These are phyloP conservation scores for Melanogaster broomeanus DNA, from an alignment of 768 basidiomycete genomes.

Conservation along the genomic window DNA sequence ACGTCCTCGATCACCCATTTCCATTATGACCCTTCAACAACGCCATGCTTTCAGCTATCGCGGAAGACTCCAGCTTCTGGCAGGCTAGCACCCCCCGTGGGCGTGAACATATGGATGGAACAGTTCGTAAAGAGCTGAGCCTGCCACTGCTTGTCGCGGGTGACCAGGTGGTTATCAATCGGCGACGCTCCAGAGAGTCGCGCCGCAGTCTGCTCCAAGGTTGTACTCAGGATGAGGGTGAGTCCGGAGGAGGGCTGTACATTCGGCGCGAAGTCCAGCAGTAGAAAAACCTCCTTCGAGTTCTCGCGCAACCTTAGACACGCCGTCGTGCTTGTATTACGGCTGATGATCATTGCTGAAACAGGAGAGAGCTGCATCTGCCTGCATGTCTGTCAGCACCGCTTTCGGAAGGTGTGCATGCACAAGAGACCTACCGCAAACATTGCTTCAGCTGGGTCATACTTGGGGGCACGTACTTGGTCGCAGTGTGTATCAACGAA, in stretches of 20 bases:
- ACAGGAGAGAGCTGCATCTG: conserved; percentile 22
- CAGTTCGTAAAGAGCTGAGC: conserved; percentile 58
- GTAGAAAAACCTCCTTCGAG: conserved; percentile 43
- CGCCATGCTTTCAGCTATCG: conserved; percentile 50
- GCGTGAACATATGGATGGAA: conserved; percentile 57
- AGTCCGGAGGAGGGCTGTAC: conserved; percentile 48
- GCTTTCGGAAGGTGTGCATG: too few species aligned
- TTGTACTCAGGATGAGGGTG: conserved; percentile 52
- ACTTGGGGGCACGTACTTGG: conserved; percentile 39
- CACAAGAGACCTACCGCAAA: conserved; percentile 21
- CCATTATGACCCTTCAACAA: conserved; percentile 43
- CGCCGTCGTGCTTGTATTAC: conserved; percentile 59
- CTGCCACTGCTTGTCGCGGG: conserved; percentile 57
- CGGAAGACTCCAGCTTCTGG: conserved; percentile 24
- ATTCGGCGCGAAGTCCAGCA: conserved; percentile 63
- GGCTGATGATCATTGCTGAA: conserved; percentile 53
- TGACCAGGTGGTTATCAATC: conserved; percentile 44
- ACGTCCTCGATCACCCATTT: conserved; percentile 36
- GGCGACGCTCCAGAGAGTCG: conserved; percentile 50
- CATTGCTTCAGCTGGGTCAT: conserved; percentile 35
- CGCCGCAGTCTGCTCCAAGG: conserved; percentile 43
- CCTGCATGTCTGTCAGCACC: conserved; percentile 18
- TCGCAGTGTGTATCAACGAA: conserved; percentile 36
- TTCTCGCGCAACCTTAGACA: conserved; percentile 40
- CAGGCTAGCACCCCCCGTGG: conserved; percentile 24